A percentile compares a stretch with the other conserved stretches of the same genome.
These are phyloP conservation scores for Epithele typhae DNA, from an alignment of 768 basidiomycete genomes.

Conservation along the genomic window DNA sequence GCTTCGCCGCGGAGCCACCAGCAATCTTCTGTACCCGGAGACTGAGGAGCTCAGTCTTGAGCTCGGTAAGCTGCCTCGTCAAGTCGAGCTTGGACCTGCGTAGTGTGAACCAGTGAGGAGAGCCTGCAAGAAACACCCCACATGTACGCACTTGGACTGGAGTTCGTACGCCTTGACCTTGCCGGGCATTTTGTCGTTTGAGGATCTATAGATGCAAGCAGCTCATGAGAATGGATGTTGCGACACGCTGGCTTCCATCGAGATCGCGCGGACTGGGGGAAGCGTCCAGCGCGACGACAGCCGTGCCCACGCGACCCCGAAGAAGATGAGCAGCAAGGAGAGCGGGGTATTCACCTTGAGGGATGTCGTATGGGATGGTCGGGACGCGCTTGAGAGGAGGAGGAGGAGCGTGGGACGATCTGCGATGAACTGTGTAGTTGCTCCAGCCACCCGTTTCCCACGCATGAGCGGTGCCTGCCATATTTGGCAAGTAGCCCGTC, in stretches of 20 bases:
- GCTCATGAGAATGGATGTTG: constrained; percentile 16
- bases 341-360: constrained; percentile 33
- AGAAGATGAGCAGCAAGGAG: constrained; percentile 3
- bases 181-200: constrained; percentile 57
- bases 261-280: background rate
- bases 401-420: constrained; percentile 27
- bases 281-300: constrained; percentile 4
- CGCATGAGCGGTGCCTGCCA: background rate
- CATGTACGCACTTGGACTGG: constrained; percentile 79
- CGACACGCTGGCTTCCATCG: too few relatives aligned
- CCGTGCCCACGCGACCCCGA: constrained; percentile 12
- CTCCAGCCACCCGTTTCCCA: constrained; percentile 38
- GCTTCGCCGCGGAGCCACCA: constrained; percentile 90
- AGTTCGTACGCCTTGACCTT: constrained; percentile 97
- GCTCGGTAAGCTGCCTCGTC: constrained; percentile 86
- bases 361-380: constrained; percentile 28
- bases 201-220: constrained; percentile 17
- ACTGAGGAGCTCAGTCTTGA: constrained; percentile 91
- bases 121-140: background rate
- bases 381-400: constrained; percentile 21
- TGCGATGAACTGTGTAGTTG: constrained; percentile 35
- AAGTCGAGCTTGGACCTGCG: constrained; percentile 98
- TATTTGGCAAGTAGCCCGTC: background rate
- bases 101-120: constrained; percentile 27
- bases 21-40: constrained; percentile 98